Conservation (phyloP, 2,329 filamentous ascomycete species). For the Sclerotinia sclerotiorum region DNA sequence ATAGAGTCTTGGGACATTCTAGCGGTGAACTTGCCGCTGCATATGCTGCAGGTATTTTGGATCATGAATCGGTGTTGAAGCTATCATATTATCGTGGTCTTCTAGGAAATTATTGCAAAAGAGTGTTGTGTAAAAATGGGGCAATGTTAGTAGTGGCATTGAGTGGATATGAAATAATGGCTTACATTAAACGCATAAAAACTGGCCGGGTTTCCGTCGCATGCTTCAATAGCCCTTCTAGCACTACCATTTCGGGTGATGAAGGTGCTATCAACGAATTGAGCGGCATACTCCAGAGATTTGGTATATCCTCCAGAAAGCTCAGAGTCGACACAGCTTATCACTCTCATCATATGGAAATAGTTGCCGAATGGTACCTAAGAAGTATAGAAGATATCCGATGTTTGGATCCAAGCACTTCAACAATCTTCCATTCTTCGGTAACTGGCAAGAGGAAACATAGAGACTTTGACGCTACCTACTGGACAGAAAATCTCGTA, state of each 20-base stretch:
- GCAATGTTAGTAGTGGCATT: slow-evolving; percentile 51
- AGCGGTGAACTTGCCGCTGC: slow-evolving; percentile 52
- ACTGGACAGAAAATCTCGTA: slow-evolving; percentile 49
- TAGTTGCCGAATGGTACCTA: slow-evolving; percentile 33
- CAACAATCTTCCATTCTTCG: neutral
- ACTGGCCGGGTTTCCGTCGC: slow-evolving; percentile 33
- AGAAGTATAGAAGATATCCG: neutral
- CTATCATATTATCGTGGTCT: slow-evolving; percentile 37
- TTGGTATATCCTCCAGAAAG: slow-evolving; percentile 27
- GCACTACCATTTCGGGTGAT: slow-evolving; percentile 32
- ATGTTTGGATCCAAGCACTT: no score
- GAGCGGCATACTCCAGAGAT: slow-evolving; percentile 26
- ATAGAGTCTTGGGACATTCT: slow-evolving; percentile 46
- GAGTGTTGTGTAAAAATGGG: slow-evolving; percentile 42
- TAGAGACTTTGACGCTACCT: slow-evolving; percentile 39
- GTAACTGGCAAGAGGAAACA: neutral
- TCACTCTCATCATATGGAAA: slow-evolving; percentile 39
- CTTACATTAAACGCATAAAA: slow-evolving; percentile 8
- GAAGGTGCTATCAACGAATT: slow-evolving; percentile 25
- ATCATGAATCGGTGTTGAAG: slow-evolving; percentile 30
- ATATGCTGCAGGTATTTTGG: slow-evolving; percentile 43
- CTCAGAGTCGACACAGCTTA: slow-evolving; percentile 33
- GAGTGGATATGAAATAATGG: slow-evolving; percentile 28
- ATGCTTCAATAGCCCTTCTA: slow-evolving; percentile 34
- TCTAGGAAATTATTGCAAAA: slow-evolving; percentile 36